Evolutionary conservation across 2,329 filamentous ascomycete genomes (phyloP), one percentile per base, ranked within the genome.

Genomic region (Penicillium sp.): DNA sequence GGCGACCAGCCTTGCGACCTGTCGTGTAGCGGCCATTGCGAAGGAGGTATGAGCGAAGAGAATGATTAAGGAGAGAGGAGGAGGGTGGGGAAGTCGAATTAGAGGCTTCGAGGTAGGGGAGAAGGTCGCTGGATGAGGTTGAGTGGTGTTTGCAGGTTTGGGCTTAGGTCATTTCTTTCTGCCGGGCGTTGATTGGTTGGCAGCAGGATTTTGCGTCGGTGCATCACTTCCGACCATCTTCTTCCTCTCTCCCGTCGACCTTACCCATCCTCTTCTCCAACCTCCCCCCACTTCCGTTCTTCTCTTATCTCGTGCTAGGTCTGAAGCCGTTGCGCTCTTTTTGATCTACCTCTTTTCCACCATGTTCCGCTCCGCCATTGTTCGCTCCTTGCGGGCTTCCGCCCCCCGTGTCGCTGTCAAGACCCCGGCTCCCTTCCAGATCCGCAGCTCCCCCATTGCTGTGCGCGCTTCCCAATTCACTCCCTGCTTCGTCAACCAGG

Each of bases 281-380:
- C 63, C 49, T 57, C 50, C 62, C 56, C 55, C 45, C 53, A 50
- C 45, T 44, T 50, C 29, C 27, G 33, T 40, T 52, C 42, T 56
- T 55, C 40, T 48, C 54, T 50, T 55, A 51, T 54, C 31, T n/a
- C n/a, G n/a, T 58, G 54, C 46, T 53, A 53, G 46, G 57, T 56
- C 51, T 49, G 42, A 53, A 56, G 62, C 62, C 57, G 49, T 57
- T 43, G 62, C 56, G 59, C 62, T 64, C 26, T 14, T 47, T 52
- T 45, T 48, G 56, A 54, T 25, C 22, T 26, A 22, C n/a, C 11
- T 35, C 37, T 33, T 25, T 51, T 61, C 68, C 79, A 86, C 70
- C 64, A 97, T 97, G 93, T 92, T 97, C 84, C 90, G 93, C 81
- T 86, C 89, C 77, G 87, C 89, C 73, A 78, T 94, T 76, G 82